These are phyloP conservation scores for Saccharomycopsis selenospora DNA, from an alignment of 805 yeast genomes.

Conservation along the genomic window DNA sequence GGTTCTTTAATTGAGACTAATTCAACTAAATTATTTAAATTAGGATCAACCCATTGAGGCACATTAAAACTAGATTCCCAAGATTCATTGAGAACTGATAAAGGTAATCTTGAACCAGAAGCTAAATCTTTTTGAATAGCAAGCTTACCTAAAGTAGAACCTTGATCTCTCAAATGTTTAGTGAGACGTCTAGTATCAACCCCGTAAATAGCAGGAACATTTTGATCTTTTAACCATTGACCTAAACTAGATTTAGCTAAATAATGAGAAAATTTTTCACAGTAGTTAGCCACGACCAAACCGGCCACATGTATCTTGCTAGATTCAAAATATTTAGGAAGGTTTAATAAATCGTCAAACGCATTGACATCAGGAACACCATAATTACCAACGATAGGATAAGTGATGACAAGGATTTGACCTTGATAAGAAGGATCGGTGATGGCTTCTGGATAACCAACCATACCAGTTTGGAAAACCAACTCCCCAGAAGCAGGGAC, in stretches of 20 bases:
- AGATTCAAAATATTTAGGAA: slow-evolving; percentile 93
- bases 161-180: slow-evolving; percentile 83
- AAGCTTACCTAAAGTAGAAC: slow-evolving; percentile 89
- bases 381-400: slow-evolving; percentile 95
- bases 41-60: slow-evolving; percentile 93
- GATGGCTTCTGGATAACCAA: slow-evolving; percentile 96
- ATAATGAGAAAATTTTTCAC: slow-evolving; percentile 91
- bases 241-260: slow-evolving; percentile 90
- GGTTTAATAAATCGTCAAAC: slow-evolving; percentile 62
- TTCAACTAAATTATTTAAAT: slow-evolving; percentile 84
- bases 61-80: slow-evolving; percentile 63
- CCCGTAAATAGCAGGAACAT: slow-evolving; percentile 94
- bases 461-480: slow-evolving; percentile 99
- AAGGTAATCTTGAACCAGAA: slow-evolving; percentile 20
- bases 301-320: slow-evolving; percentile 92
- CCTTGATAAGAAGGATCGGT: slow-evolving; percentile 99
- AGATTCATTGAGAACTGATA: slow-evolving; percentile 28
- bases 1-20: slow-evolving; percentile 79
- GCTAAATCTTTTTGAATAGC: slow-evolving; percentile 43
- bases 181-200: slow-evolving; percentile 95
- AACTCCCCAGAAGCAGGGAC: slow-evolving; percentile 89
- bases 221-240: slow-evolving; percentile 85
- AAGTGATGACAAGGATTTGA: slow-evolving; percentile 92
- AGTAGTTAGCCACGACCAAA: slow-evolving; percentile 91
- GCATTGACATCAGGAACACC: slow-evolving; percentile 92